These are phyloP conservation scores for Aspergillus kassunensis DNA, from an alignment of 495 filamentous ascomycete genomes.

Conservation along the genomic window DNA sequence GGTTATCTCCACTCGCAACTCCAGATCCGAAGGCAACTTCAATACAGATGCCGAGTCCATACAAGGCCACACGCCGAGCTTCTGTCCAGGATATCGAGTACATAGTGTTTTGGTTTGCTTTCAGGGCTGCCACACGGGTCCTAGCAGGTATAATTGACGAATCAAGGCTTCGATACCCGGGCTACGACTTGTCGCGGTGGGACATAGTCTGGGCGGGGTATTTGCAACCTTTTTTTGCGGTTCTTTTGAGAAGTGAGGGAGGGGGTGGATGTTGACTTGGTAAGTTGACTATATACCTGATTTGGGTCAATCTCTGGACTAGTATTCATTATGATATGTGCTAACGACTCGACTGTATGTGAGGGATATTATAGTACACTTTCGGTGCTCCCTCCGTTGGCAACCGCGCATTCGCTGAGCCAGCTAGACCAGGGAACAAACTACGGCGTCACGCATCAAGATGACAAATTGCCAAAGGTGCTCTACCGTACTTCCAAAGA, in stretches of 20 bases:
- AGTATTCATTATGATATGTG: no score
- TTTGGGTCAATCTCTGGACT: not conserved
- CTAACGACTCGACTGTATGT: no score
- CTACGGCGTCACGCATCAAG: conserved; percentile 56
- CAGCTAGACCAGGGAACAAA: conserved; percentile 25
- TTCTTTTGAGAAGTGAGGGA: conserved; percentile 37
- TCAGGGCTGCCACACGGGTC: conserved; percentile 32
- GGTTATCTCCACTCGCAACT: conserved; percentile 58
- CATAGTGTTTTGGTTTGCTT: conserved; percentile 48
- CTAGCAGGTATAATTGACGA: conserved; percentile 24
- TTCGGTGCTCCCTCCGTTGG: conserved; percentile 61
- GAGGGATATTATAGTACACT: conserved; percentile 50
- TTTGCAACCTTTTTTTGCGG: conserved; percentile 51
- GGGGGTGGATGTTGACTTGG: conserved; percentile 10
- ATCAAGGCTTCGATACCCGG: conserved; percentile 27
- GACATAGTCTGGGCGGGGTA: conserved; percentile 62
- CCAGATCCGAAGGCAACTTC: conserved; percentile 54
- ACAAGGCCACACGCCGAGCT: conserved; percentile 12
- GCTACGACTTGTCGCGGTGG: conserved; percentile 49
- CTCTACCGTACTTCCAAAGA: conserved; percentile 32
- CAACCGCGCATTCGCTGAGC: conserved; percentile 42
- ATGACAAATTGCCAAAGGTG: conserved; percentile 56
- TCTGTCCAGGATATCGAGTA: conserved; percentile 33
- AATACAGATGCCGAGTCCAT: conserved; percentile 47
- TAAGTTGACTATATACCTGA: not conserved